Percentiles rank a stretch among this genome's conserved stretches.
phyloP scores from a whole-genome alignment of 495 filamentous ascomycete genomes.

The Tetracladium setigerum region DNA sequence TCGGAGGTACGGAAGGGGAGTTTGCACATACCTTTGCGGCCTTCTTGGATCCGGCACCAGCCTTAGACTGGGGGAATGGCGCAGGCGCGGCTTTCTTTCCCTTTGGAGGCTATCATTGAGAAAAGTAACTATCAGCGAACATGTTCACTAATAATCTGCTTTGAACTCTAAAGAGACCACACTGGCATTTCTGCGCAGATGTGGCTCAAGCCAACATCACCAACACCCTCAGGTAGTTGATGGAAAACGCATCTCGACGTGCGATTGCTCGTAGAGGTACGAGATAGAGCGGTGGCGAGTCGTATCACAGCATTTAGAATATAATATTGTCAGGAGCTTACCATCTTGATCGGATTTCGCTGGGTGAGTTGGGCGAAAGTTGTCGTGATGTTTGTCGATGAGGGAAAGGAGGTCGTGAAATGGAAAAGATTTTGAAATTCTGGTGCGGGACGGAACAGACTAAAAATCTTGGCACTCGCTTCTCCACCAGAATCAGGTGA shows the following conservation, averaged over 20 bases:
- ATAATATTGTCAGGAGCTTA: slow-evolving; percentile 19
- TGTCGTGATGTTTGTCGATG: slow-evolving; percentile 23
- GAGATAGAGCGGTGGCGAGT: slow-evolving; percentile 20
- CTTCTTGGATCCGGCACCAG: slow-evolving; percentile 80
- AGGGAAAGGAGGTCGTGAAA: neutral
- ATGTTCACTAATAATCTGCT: slow-evolving; percentile 72
- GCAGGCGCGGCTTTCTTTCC: slow-evolving; percentile 94
- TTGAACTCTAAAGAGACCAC: slow-evolving; percentile 86
- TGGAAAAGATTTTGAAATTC: slow-evolving; percentile 16
- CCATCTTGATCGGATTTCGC: slow-evolving; percentile 25
- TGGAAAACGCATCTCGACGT: slow-evolving; percentile 41
- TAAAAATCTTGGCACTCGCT: slow-evolving; percentile 8
- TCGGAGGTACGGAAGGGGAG: neutral
- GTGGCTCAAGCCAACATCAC: slow-evolving; percentile 81
- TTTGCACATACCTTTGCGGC: slow-evolving; percentile 70
- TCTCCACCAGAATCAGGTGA: neutral
- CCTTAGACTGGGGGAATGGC: slow-evolving; percentile 91
- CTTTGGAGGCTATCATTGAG: slow-evolving; percentile 99
- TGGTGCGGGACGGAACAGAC: slow-evolving; percentile 1
- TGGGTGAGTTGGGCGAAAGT: slow-evolving; percentile 17
- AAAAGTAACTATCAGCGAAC: slow-evolving; percentile 92
- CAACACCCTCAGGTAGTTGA: slow-evolving; percentile 42
- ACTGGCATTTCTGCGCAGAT: slow-evolving; percentile 54
- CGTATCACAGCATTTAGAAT: slow-evolving; percentile 14
- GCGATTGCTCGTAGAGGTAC: slow-evolving; percentile 26